Evolutionary conservation across 179 eudicot genomes (phyloP).

Genomic region (Beta corolliflora): DNA sequence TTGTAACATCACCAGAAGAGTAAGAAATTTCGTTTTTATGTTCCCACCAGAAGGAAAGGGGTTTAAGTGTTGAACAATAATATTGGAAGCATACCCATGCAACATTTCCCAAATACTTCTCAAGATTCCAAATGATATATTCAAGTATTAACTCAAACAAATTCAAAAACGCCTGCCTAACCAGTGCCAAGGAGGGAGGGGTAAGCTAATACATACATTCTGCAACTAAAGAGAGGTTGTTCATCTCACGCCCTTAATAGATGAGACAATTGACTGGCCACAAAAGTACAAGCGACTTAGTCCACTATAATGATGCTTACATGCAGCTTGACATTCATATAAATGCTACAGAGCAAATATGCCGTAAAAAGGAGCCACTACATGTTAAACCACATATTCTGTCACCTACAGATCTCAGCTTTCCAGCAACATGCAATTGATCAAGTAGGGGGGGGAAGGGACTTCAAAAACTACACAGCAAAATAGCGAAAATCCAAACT

Average conservation of each 20-base stretch:
- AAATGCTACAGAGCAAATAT: not conserved
- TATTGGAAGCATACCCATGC: not conserved
- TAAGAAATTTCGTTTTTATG: not conserved
- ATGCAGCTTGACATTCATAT: no score
- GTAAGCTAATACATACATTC: not conserved
- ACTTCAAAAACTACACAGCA: not conserved
- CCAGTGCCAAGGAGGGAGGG: not conserved
- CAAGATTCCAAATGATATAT: not conserved
- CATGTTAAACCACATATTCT: not conserved
- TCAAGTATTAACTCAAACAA: not conserved
- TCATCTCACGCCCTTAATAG: not conserved
- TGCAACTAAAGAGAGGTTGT: not conserved
- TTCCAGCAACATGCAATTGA: slow-evolving; percentile 1
- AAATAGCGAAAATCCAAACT: slow-evolving; percentile 2
- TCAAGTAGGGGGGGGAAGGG: not conserved
- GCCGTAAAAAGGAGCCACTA: not conserved
- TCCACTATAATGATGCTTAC: no score
- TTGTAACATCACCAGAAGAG: slow-evolving; percentile 19
- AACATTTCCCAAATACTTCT: not conserved
- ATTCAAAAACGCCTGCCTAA: not conserved
- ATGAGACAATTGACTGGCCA: not conserved
- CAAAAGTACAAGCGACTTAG: not conserved
- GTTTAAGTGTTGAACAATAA: not conserved
- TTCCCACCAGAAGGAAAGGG: not conserved
- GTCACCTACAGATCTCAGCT: not conserved